Evolutionary conservation across 345 rosid genomes (phyloP).

Genomic region (Streptanthus diversifolius): DNA sequence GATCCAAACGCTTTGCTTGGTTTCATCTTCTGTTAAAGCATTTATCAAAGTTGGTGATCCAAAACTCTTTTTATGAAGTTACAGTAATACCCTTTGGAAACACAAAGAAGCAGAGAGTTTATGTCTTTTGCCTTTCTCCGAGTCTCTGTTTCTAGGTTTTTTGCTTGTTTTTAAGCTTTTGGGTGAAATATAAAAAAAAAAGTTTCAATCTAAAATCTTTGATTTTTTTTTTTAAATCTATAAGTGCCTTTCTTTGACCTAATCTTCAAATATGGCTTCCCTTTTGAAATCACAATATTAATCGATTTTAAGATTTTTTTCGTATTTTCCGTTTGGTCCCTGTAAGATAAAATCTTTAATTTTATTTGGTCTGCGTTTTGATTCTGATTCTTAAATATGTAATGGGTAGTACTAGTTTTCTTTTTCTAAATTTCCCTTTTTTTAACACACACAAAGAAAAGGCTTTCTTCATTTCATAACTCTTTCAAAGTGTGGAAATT

Average conservation of each 20-base stretch:
- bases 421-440: not conserved
- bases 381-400: constrained; percentile 36
- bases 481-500: constrained; percentile 19
- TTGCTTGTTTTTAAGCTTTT: not conserved
- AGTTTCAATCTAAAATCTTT: not conserved
- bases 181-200: not conserved
- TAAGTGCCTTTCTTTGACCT: constrained; percentile 22
- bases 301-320: constrained; percentile 9
- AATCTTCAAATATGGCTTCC: constrained; percentile 18
- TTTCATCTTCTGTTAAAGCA: constrained; percentile 16
- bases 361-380: constrained; percentile 23
- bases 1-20: constrained; percentile 14
- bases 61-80: constrained; percentile 1
- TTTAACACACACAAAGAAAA: not conserved
- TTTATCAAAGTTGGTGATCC: constrained; percentile 20
- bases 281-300: not conserved
- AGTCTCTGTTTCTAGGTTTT: constrained; percentile 25
- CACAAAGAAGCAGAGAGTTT: constrained; percentile 5
- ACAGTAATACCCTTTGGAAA: constrained; percentile 28
- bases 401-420: constrained; percentile 28
- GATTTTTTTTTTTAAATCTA: not conserved
- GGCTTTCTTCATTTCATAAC: constrained; percentile 4
- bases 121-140: constrained; percentile 9
- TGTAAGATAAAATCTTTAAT: not conserved
- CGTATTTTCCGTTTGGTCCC: constrained; percentile 25